These are phyloP conservation scores for Hypomontagnella submonticulosa DNA, from an alignment of 495 filamentous ascomycete genomes.

Conservation along the genomic window DNA sequence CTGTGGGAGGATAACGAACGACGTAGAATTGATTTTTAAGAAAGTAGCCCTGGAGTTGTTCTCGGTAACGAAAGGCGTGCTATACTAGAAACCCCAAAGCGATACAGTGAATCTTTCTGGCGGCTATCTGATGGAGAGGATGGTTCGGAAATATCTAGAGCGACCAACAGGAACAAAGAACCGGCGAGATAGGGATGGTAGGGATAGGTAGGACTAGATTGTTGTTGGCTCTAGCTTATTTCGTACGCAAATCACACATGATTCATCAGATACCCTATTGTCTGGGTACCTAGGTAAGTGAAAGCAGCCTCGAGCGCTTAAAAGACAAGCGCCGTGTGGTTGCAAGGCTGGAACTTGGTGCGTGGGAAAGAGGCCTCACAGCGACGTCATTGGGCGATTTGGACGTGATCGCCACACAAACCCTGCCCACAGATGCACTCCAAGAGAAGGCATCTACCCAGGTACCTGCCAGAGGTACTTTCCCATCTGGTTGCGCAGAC, in stretches of 20 bases:
- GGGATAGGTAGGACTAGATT: constrained; percentile 1
- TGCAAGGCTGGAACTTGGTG: constrained; percentile 33
- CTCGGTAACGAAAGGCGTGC: constrained; percentile 9
- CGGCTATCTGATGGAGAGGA: constrained; percentile 18
- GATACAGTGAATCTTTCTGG: constrained; percentile 9
- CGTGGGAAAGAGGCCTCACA: constrained; percentile 37
- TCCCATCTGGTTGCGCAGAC: constrained; percentile 4
- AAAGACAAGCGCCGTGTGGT: constrained; percentile 43
- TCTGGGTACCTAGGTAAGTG: constrained; percentile 3
- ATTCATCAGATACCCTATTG: constrained; percentile 9
- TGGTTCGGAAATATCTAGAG: constrained; percentile 16
- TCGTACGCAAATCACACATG: constrained; percentile 28
- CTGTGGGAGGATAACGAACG: not conserved
- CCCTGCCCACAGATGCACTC: not conserved
- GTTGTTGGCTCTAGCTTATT: constrained; percentile 18
- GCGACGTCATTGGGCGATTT: constrained; percentile 43
- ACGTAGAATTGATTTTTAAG: constrained; percentile 10
- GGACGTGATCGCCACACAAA: constrained; percentile 32
- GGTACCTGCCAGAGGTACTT: constrained; percentile 15
- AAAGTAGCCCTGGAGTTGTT: constrained; percentile 1
- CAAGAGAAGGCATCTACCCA: constrained; percentile 5
- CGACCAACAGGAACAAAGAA: constrained; percentile 31
- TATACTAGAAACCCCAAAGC: constrained; percentile 13
- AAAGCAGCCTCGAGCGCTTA: constrained; percentile 38
- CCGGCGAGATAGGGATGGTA: not conserved